A percentile compares a stretch with the other conserved stretches of the same genome.
Conservation (phyloP, 129 eudicot genomes). For the Ambrosia artemisiifolia region DNA sequence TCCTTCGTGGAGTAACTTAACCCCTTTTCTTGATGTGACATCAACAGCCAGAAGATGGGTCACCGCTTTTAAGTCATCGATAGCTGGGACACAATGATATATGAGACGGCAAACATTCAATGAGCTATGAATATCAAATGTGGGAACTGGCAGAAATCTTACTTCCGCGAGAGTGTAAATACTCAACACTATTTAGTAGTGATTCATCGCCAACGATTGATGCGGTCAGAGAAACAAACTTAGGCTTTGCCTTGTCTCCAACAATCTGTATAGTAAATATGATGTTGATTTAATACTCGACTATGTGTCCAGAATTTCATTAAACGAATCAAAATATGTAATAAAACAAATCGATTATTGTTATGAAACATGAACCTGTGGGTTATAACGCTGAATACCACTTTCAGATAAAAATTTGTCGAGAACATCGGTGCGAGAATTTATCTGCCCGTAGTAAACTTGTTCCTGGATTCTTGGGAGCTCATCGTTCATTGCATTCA, state of each 20-base stretch:
- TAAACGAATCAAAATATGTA: not conserved
- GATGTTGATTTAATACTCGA: conserved; percentile 6
- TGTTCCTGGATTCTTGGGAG: conserved; percentile 96
- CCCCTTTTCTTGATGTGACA: conserved; percentile 66
- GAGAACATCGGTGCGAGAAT: conserved; percentile 75
- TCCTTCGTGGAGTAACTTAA: conserved; percentile 85
- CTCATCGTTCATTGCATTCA: conserved; percentile 91
- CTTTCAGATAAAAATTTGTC: conserved; percentile 84
- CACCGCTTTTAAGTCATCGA: conserved; percentile 86
- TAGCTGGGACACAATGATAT: conserved; percentile 46
- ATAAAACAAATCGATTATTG: not conserved
- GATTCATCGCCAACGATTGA: conserved; percentile 67
- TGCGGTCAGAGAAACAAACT: conserved; percentile 64
- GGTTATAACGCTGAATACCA: conserved; percentile 87
- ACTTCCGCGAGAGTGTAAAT: conserved; percentile 83
- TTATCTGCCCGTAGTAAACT: conserved; percentile 91
- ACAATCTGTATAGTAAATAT: conserved; percentile 54
- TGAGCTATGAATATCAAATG: not conserved
- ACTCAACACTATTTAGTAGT: conserved; percentile 54
- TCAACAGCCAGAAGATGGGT: conserved; percentile 91
- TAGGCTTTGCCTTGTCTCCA: conserved; percentile 64
- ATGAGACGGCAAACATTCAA: conserved; percentile 8
- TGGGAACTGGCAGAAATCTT: conserved; percentile 33
- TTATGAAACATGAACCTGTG: conserved; percentile 51
- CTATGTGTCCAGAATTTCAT: not conserved